Percentiles rank a stretch among this genome's conserved stretches.
Evolutionary conservation across 345 rosid species (phyloP).

Genomic region (Triadica sebifera): DNA sequence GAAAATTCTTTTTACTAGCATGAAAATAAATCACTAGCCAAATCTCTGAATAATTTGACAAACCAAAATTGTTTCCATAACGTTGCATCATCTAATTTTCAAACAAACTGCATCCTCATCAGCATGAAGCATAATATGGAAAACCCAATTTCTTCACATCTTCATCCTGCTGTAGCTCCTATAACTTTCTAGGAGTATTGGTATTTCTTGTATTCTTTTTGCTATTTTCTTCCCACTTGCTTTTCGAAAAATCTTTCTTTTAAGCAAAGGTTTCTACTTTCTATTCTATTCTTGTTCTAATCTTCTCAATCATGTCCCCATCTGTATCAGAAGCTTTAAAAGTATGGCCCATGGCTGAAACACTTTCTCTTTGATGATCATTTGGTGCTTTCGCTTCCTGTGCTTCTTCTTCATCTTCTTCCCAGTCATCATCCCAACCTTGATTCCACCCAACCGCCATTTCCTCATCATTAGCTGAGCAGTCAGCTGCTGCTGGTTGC

Average conservation of each 20-base stretch:
- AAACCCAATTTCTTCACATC: not conserved
- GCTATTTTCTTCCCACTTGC: not conserved
- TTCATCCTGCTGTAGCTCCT: not conserved
- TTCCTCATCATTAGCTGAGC: slow-evolving; percentile 23
- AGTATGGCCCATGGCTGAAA: slow-evolving; percentile 13
- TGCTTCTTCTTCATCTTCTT: slow-evolving; percentile 37
- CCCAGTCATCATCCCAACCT: slow-evolving; percentile 41
- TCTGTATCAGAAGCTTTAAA: slow-evolving; percentile 13
- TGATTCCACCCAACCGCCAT: slow-evolving; percentile 33
- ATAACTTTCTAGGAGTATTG: not conserved
- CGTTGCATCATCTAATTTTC: not conserved
- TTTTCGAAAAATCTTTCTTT: not conserved
- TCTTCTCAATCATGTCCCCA: slow-evolving; percentile 33
- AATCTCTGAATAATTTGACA: not conserved
- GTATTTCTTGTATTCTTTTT: not conserved
- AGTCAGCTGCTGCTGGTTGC: slow-evolving; percentile 8
- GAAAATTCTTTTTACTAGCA: too few relatives aligned
- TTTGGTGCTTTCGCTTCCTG: slow-evolving; percentile 26
- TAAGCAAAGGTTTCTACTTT: not conserved
- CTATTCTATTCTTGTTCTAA: slow-evolving; percentile 7
- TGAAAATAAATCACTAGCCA: too few relatives aligned
- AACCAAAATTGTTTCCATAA: not conserved
- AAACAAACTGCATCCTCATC: too few relatives aligned
- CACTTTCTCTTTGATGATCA: slow-evolving; percentile 21
- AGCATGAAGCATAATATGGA: not conserved